phyloP scores from a whole-genome alignment of 1,284 basidiomycete species.

The Ganoderma lucidum region DNA sequence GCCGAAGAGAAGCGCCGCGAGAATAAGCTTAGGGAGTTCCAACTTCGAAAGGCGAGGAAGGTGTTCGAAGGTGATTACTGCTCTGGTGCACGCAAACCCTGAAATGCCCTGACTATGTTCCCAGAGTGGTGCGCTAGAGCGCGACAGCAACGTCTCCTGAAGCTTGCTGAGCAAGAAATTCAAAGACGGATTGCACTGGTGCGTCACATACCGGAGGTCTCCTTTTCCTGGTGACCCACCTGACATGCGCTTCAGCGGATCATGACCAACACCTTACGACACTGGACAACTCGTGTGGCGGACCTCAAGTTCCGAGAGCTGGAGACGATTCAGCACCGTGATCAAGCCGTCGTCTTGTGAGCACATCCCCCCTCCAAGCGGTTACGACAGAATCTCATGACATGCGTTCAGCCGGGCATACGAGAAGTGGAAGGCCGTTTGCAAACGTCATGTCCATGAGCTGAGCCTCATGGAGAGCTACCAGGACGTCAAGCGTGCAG shows the following conservation, averaged over 20 bases:
- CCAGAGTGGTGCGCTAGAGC: slow-evolving; percentile 59
- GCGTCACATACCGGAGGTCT: slow-evolving; percentile 20
- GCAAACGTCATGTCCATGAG: slow-evolving; percentile 70
- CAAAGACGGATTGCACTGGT: slow-evolving; percentile 53
- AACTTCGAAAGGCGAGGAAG: slow-evolving; percentile 48
- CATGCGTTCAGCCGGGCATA: slow-evolving; percentile 48
- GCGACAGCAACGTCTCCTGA: slow-evolving; percentile 44
- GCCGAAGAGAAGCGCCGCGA: slow-evolving; percentile 58
- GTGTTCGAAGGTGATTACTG: slow-evolving; percentile 55
- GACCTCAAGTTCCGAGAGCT: slow-evolving; percentile 76
- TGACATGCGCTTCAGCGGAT: slow-evolving; percentile 55
- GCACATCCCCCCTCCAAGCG: slow-evolving; percentile 27
- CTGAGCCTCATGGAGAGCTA: slow-evolving; percentile 83
- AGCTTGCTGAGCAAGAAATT: slow-evolving; percentile 51
- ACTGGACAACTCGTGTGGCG: slow-evolving; percentile 78
- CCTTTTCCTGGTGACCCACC: background rate
- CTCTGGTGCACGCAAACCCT: too few relatives aligned
- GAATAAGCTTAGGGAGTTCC: slow-evolving; percentile 53
- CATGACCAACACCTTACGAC: slow-evolving; percentile 52
- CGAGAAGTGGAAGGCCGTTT: slow-evolving; percentile 71
- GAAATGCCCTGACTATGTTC: slow-evolving; percentile 20
- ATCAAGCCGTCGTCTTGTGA: slow-evolving; percentile 57
- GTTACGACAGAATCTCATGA: background rate
- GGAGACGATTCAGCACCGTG: slow-evolving; percentile 60
- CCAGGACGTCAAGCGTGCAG: slow-evolving; percentile 78